Base-by-base conservation (phyloP, 2,329 filamentous ascomycete species). In the Calonectria henricotiae region DNA sequence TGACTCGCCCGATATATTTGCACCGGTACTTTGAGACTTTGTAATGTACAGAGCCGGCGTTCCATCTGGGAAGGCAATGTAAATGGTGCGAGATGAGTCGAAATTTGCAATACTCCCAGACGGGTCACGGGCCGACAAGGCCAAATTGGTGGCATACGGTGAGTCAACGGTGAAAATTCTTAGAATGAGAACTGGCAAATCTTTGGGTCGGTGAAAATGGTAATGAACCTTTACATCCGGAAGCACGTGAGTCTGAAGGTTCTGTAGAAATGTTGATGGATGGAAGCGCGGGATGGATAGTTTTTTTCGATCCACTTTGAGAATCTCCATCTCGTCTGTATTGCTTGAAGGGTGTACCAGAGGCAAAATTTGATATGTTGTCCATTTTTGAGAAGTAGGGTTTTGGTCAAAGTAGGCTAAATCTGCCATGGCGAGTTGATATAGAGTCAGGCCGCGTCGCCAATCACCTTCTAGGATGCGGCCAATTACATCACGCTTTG, bases 221-320 rank as follows among this genome's bases (percentile, higher is more conserved):
- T 94, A 96, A 81, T 97, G 93, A 5, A 93, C 93, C 81, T 96
- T 97, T 75, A 95, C 89, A 69, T 96, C 88, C 1, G 94, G 93
- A 1, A 94, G 86, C 20, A 95, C 88, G 78, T 95, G 91, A 46
- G 86, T 86, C 74, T 95, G 92, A 2, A 98, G 88, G 74, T 92
- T 92, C 73, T 90, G 89, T 43, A 97, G 85, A 80, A 97, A 97
- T 0, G 92, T 93, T 5, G 93, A 90, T 1, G 94, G 92, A 77
- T 97, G 93, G 77, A 96, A 94, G 17, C 92, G 90, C 12, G 94
- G 94, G 60, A 92, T 83, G 4, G 80, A 78, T 37, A 90, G 80
- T 7, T 85, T 84, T 72, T 83, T 80, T 58, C 82, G 81, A 76
- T 90, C 85, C 15, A 84, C 76, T 69, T 82, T 80, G 46, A 84